Evolutionary conservation across 371 early-diverging fungal genomes (phyloP), one percentile per base, ranked within the genome.

Genomic region (Batkoa obscura): DNA sequence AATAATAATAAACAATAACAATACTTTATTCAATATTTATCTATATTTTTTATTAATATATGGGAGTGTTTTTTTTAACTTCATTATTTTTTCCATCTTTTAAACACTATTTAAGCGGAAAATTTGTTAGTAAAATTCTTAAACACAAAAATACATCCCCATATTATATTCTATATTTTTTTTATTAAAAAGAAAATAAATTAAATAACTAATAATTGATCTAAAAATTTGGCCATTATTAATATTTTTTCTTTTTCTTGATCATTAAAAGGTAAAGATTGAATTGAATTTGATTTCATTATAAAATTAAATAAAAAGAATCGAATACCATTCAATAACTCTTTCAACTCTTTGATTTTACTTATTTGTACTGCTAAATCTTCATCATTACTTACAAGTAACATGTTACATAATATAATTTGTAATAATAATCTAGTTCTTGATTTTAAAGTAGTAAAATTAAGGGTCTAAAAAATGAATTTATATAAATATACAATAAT

Each of bases 391-490:
- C 23, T 47, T 15, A 23, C 31, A 32, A 47, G 4, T 15, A 47
- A 30, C 48, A 23, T 15, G 56, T 77, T 67, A 43, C 72, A 66
- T 67, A 86, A 75, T 55, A 83, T 49, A 17, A 79, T 63, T 56
- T 83, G 81, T 67, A 84, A 69, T 63, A 84, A 84, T 10, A 82
- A 59, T 5, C 75, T 70, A 12, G 73, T 77, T 49, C 78, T 73
- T 23, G 63, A 61, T 34, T 72, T 69, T 9, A 84, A 65, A 43
- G 76, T 73, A 57, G 84, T 80, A 59, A 86, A 86, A 32, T 82
- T 81, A 39, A 83, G 72, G 34, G 80, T 79, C 66, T 60, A 30
- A 6, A 23, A 6, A 2, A 3, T 37, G 13, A 23, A 50, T 58
- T 58, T 5, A 3, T 15, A 42, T 23, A 32, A 38, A 10, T 41